A percentile compares a stretch with the other conserved stretches of the same genome.
Conservation (phyloP, 106 monocot genomes). For the Apostasia shenzhenica region DNA sequence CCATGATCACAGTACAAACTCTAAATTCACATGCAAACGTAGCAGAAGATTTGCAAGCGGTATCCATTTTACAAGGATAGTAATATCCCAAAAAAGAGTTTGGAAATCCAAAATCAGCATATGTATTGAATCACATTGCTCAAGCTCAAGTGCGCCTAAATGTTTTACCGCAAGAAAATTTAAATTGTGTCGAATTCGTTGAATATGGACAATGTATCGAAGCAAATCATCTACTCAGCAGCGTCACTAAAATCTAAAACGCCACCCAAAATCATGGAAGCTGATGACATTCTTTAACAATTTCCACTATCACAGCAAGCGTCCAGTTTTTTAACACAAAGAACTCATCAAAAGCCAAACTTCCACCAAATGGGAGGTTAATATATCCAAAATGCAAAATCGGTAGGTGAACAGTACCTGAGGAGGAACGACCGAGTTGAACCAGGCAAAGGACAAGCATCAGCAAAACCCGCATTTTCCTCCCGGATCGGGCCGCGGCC, state of each 20-base stretch:
- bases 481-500: background rate
- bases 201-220: background rate
- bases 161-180: background rate
- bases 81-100: too few species aligned
- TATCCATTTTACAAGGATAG: too few species aligned
- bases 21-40: too few species aligned
- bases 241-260: background rate
- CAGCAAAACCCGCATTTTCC: constrained; percentile 6
- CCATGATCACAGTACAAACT: too few species aligned
- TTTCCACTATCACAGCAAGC: too few species aligned
- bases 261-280: background rate
- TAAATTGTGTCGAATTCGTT: background rate
- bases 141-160: background rate
- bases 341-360: background rate
- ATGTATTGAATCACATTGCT: background rate
- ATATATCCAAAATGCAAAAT: background rate
- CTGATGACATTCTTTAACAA: too few species aligned
- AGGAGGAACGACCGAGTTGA: background rate
- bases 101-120: background rate
- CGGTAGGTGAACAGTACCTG: background rate
- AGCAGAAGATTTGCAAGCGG: too few species aligned
- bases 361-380: background rate
- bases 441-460: background rate
- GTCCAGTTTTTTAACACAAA: background rate
- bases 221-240: background rate